These are phyloP conservation scores for Stentor coeruleus DNA, from an alignment of 73 alveolate species.

Conservation along the genomic window DNA sequence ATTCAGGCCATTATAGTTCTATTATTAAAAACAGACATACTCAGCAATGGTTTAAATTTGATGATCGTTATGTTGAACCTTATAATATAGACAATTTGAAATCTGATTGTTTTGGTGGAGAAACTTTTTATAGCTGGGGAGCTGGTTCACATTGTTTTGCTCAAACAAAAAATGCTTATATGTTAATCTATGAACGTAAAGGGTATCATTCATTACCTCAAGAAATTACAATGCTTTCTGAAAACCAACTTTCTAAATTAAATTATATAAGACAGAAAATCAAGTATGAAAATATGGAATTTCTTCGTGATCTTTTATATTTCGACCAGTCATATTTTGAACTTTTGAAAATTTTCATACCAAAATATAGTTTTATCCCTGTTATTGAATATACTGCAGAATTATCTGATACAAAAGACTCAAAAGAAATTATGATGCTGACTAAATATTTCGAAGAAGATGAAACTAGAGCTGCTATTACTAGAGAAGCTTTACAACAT, in stretches of 20 bases:
- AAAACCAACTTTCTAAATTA: not conserved
- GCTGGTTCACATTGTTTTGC: slow-evolving; percentile 68
- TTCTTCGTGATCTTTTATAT: slow-evolving; percentile 13
- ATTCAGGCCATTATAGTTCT: slow-evolving; percentile 26
- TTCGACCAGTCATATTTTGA: slow-evolving; percentile 15
- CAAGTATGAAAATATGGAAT: slow-evolving; percentile 9
- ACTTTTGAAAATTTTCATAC: not conserved
- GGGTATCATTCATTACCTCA: too few species aligned
- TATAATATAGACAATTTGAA: slow-evolving; percentile 17
- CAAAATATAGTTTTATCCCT: too few species aligned
- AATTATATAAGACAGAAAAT: slow-evolving; percentile 10
- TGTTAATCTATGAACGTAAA: slow-evolving; percentile 87
- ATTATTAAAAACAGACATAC: slow-evolving; percentile 61
- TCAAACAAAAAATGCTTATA: slow-evolving; percentile 89
- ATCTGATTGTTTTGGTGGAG: slow-evolving; percentile 32
- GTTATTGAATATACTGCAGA: not conserved
- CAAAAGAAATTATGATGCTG: not conserved
- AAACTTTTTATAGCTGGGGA: slow-evolving; percentile 27
- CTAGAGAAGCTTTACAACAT: not conserved
- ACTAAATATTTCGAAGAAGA: not conserved
- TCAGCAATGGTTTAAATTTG: slow-evolving; percentile 61
- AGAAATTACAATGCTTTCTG: not conserved
- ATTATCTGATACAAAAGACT: not conserved
- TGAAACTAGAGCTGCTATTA: not conserved
- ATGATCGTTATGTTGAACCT: slow-evolving; percentile 39